phyloP scores from a whole-genome alignment of 2,329 filamentous ascomycete genomes.

The Botrytis tulipae region DNA sequence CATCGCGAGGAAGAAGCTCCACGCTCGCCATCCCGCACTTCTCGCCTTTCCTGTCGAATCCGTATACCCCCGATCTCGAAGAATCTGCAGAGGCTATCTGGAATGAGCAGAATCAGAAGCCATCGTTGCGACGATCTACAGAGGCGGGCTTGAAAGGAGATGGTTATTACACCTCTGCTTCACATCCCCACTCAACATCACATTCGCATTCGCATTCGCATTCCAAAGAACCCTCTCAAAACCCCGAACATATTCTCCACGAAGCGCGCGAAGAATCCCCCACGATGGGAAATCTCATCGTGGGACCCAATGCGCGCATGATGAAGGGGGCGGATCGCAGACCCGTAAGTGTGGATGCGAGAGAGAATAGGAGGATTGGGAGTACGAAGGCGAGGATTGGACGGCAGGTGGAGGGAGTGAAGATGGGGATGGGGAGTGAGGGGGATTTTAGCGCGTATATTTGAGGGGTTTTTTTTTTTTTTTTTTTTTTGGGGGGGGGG shows the following conservation, averaged over 20 bases:
- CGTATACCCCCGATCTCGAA: neutral
- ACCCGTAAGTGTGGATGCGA: conserved; percentile 32
- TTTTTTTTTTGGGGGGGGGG: too few relatives aligned
- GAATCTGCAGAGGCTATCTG: neutral
- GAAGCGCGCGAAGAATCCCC: conserved; percentile 9
- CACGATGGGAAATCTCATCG: conserved; percentile 18
- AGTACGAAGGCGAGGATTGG: conserved; percentile 25
- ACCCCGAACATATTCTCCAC: neutral
- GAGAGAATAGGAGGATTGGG: conserved; percentile 19
- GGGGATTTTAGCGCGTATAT: conserved; percentile 16
- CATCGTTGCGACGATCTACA: conserved; percentile 19
- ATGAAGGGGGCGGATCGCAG: conserved; percentile 27
- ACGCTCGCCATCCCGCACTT: conserved; percentile 8
- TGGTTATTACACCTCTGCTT: neutral
- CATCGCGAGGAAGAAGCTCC: neutral
- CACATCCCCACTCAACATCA: neutral
- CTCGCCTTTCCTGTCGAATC: neutral
- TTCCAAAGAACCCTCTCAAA: too few relatives aligned
- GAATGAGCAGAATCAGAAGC: neutral
- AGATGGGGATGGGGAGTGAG: neutral
- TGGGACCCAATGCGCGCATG: conserved; percentile 25
- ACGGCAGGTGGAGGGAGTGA: neutral
- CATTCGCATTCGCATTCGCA: too few relatives aligned
- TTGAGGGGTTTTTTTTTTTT: neutral
- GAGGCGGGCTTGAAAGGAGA: conserved; percentile 24